Percentiles rank a stretch among this genome's conserved stretches.
Evolutionary conservation across 2,329 filamentous ascomycete species (phyloP).

Genomic region (Gnomoniopsis sp.): DNA sequence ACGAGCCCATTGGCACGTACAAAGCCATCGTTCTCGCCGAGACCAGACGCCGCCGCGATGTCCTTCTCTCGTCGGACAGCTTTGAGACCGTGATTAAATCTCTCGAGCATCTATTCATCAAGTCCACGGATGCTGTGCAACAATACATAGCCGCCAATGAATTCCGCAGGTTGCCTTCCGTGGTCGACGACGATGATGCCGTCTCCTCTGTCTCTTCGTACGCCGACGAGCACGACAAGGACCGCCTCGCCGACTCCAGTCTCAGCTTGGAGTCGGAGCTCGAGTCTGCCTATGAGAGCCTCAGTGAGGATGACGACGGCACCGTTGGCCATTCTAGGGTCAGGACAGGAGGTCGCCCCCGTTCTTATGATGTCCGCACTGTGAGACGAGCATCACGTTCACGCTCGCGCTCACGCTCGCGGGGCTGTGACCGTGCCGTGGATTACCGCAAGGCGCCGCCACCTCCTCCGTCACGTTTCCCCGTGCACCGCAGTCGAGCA

Average conservation of each 20-base stretch:
- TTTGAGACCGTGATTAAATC: constrained; percentile 29
- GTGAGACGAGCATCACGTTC: neutral
- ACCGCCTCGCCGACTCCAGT: constrained; percentile 5
- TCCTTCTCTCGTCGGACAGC: constrained; percentile 29
- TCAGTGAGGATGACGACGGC: constrained; percentile 9
- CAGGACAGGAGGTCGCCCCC: neutral
- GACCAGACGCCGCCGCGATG: constrained; percentile 24
- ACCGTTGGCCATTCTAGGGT: neutral
- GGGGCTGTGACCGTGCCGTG: neutral
- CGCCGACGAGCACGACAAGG: constrained; percentile 1
- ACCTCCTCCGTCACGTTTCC: neutral
- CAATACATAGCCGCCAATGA: constrained; percentile 31
- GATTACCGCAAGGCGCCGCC: neutral
- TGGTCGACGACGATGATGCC: constrained; percentile 11
- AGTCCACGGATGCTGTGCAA: constrained; percentile 36
- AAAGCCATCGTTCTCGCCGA: constrained; percentile 24
- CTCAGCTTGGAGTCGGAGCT: constrained; percentile 8
- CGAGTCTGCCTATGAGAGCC: constrained; percentile 16
- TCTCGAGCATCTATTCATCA: constrained; percentile 34
- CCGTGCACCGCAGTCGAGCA: neutral
- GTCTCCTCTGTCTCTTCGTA: constrained; percentile 6
- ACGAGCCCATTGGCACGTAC: constrained; percentile 24
- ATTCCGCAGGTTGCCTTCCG: constrained; percentile 23
- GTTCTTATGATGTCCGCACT: neutral
- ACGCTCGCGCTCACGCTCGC: neutral